These are phyloP conservation scores for Dianthus caryophyllus DNA, from an alignment of 148 eudicot species.

Conservation along the genomic window DNA sequence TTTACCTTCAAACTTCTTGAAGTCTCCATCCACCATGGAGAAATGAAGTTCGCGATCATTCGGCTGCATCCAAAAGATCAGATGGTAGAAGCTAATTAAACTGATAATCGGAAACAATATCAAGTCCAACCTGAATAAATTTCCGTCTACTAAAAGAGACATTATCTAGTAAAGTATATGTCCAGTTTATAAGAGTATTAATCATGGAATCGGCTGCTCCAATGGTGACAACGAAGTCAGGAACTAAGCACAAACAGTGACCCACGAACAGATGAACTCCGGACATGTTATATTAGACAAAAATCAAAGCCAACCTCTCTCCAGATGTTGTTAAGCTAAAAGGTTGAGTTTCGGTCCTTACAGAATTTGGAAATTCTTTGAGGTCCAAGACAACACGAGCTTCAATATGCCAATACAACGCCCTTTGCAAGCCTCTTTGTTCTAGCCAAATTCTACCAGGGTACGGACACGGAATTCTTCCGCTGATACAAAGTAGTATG, in stretches of 20 bases:
- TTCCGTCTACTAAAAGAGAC: neutral
- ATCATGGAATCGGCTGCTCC: neutral
- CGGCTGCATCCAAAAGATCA: constrained; percentile 43
- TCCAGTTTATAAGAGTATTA: neutral
- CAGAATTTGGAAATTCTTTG: constrained; percentile 62
- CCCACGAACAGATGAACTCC: neutral
- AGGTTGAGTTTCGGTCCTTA: constrained; percentile 32
- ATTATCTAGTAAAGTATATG: neutral
- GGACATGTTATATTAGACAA: too few species aligned
- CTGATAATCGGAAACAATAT: neutral
- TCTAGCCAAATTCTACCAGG: constrained; percentile 97
- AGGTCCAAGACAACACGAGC: constrained; percentile 99
- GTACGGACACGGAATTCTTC: constrained; percentile 88
- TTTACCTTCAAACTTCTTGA: constrained; percentile 98
- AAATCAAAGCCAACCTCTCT: neutral
- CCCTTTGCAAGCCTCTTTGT: constrained; percentile 89
- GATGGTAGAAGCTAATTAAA: neutral
- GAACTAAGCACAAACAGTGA: neutral
- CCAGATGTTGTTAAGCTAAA: neutral
- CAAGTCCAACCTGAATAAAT: neutral
- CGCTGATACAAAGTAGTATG: constrained; percentile 41
- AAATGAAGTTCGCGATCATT: constrained; percentile 77
- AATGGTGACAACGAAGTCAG: constrained; percentile 1
- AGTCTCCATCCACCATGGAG: constrained; percentile 97
- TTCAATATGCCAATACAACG: constrained; percentile 97